These are phyloP conservation scores for Pyrrhoderma noxium DNA, from an alignment of 1,284 basidiomycete genomes.

Conservation along the genomic window DNA sequence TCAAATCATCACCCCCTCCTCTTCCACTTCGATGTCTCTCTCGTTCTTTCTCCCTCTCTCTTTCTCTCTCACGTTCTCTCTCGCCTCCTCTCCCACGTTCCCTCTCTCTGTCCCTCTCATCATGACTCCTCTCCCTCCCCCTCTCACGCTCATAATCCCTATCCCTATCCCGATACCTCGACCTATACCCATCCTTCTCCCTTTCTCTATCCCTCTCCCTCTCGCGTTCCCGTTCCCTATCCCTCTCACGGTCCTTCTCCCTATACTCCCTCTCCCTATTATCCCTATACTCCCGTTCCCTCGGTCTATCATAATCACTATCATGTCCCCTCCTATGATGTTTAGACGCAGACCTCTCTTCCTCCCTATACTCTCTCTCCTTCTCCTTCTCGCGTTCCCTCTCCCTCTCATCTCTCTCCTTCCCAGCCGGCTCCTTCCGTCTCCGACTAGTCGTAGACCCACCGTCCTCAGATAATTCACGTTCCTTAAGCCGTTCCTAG, in stretches of 20 bases:
- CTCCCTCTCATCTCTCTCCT: background rate
- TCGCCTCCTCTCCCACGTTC: slow-evolving; percentile 27
- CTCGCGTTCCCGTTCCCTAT: slow-evolving; percentile 31
- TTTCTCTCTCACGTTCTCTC: background rate
- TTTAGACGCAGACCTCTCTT: slow-evolving; percentile 21
- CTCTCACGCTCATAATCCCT: slow-evolving; percentile 29
- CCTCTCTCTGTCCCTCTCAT: slow-evolving; percentile 41
- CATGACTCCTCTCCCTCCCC: slow-evolving; percentile 31
- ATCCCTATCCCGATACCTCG: slow-evolving; percentile 24
- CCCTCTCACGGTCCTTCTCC: slow-evolving; percentile 19
- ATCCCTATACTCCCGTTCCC: slow-evolving; percentile 23
- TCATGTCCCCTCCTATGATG: slow-evolving; percentile 15
- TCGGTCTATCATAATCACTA: slow-evolving; percentile 18
- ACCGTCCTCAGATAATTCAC: slow-evolving; percentile 74
- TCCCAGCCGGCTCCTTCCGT: slow-evolving; percentile 58
- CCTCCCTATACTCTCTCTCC: slow-evolving; percentile 38
- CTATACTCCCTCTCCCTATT: slow-evolving; percentile 17
- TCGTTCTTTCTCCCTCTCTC: slow-evolving; percentile 15
- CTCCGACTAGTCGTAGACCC: slow-evolving; percentile 67
- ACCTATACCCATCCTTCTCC: slow-evolving; percentile 25
- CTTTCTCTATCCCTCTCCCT: slow-evolving; percentile 26
- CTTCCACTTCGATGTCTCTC: no score
- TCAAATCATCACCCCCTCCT: slow-evolving; percentile 28
- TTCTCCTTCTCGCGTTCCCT: slow-evolving; percentile 35
- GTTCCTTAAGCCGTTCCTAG: slow-evolving; percentile 71